Evolutionary conservation across 352 stramenopile species (phyloP).

Genomic region (Achlya hypogyna): DNA sequence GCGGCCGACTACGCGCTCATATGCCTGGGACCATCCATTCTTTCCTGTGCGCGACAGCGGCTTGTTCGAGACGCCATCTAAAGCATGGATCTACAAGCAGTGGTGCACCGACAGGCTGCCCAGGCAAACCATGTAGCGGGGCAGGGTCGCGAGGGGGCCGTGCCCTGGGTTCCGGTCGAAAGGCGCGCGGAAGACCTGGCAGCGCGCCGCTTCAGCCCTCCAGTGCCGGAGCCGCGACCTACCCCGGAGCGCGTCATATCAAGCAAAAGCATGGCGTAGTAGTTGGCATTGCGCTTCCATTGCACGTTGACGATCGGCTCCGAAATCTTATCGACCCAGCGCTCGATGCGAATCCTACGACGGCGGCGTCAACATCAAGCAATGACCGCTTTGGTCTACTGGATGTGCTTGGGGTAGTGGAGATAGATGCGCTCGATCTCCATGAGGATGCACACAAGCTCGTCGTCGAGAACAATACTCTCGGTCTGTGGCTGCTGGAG

Average conservation of each 20-base stretch:
- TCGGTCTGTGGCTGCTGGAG: background rate
- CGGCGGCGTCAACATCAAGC: background rate
- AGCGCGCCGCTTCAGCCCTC: background rate
- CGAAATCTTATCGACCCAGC: slow-evolving; percentile 17
- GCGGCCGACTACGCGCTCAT: slow-evolving; percentile 19
- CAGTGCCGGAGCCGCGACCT: no score
- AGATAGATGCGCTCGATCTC: slow-evolving; percentile 16
- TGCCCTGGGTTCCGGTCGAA: slow-evolving; percentile 10
- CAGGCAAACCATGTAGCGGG: slow-evolving; percentile 5
- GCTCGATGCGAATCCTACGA: slow-evolving; percentile 19
- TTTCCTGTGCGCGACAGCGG: background rate
- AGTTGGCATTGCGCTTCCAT: slow-evolving; percentile 21
- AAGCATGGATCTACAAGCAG: background rate
- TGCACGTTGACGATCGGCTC: slow-evolving; percentile 15
- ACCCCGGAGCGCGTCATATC: slow-evolving; percentile 9
- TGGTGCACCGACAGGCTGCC: background rate
- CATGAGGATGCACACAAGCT: slow-evolving; percentile 18
- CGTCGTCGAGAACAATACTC: slow-evolving; percentile 7
- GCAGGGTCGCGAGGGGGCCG: slow-evolving; percentile 3
- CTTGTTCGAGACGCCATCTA: background rate
- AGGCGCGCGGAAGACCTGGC: slow-evolving; percentile 11
- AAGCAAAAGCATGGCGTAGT: slow-evolving; percentile 12
- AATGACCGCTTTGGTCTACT: background rate
- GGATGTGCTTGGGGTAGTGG: slow-evolving; percentile 3
- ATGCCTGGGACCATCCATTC: slow-evolving; percentile 3